Evolutionary conservation across 331 rosid genomes (phyloP), one percentile per base, ranked within the genome.

Genomic region (Arachis monticola): DNA sequence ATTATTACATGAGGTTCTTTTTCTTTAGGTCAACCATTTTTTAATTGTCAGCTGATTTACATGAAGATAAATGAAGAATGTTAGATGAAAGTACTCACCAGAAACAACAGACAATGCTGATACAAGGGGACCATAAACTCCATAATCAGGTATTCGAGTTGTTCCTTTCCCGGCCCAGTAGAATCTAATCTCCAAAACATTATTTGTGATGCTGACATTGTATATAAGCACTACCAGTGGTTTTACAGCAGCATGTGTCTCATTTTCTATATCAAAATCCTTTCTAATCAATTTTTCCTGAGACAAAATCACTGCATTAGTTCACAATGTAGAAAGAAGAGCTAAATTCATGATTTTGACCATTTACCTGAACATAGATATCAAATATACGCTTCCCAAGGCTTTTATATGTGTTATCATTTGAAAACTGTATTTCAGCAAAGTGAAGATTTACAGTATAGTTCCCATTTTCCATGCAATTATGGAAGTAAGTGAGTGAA

Each of bases 71-170:
- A 14, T 17, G 38, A 64, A 55, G 47, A 12, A 5, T 32, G 74
- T 57, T 55, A 57, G 44, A 58, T 35, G 60, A 51, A 1, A 8
- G 53, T 8, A 77, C 88, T 81, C 48, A 88, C 96, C 85, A 70
- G 96, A 86, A 71, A 80, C 75, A 44, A 90, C 83, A 58, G 96
- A 86, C 66, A 90, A 44, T 64, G 96, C 96, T 17, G 96, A 86
- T 72, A 90, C 56, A 47, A 90, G 87, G 67, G 93, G 96, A 65
- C 96, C 96, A 76, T 88, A 90, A 60, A 73, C 79, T 86, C 93
- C 93, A 46, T 83, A 70, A 0, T 13, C 75, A 53, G 96, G 96
- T 76, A 90, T 86, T 67, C 96, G 81, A 8, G 91, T 17, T 17
- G 22, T 17, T 17, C 22, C 22, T 17, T 17, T 17, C 22, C 22